These are phyloP conservation scores for Saksenaea vasiformis DNA, from an alignment of 371 early-diverging fungal genomes.

Conservation along the genomic window DNA sequence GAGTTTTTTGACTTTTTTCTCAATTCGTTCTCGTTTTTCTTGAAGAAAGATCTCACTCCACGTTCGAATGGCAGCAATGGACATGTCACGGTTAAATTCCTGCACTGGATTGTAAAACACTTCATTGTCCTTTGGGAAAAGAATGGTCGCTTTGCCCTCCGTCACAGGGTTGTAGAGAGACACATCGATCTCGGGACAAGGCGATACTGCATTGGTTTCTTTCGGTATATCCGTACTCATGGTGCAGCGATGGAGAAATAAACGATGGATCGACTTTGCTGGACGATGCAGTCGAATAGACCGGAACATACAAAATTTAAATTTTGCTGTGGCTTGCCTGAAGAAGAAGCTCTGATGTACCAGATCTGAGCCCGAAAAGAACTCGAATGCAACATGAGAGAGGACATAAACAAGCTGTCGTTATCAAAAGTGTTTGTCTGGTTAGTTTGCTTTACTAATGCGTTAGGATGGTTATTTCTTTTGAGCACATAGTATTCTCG, in stretches of 20 bases:
- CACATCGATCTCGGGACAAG: conserved; percentile 37
- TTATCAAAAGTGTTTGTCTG: too few species aligned
- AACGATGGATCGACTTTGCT: not conserved
- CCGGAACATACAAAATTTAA: not conserved
- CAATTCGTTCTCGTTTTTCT: conserved; percentile 52
- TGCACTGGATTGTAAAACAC: conserved; percentile 99
- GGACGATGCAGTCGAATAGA: not conserved
- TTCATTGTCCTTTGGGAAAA: conserved; percentile 86
- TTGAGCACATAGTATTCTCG: too few species aligned
- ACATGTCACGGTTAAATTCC: conserved; percentile 97
- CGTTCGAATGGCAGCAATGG: conserved; percentile 88
- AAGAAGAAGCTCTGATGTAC: too few species aligned
- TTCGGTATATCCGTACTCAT: not conserved
- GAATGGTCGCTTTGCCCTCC: conserved; percentile 88
- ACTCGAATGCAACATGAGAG: too few species aligned
- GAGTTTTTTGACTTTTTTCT: conserved; percentile 46
- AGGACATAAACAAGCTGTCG: too few species aligned
- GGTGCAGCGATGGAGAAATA: not conserved
- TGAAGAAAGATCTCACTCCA: conserved; percentile 77
- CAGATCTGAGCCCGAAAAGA: too few species aligned
- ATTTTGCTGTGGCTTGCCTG: too few species aligned
- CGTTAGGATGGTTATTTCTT: too few species aligned
- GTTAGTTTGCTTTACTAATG: too few species aligned
- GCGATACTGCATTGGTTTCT: not conserved
- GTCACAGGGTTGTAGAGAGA: conserved; percentile 63